Evolutionary conservation across 139 green algal genomes (phyloP).

Genomic region (Tetratostichococcus sp.): DNA sequence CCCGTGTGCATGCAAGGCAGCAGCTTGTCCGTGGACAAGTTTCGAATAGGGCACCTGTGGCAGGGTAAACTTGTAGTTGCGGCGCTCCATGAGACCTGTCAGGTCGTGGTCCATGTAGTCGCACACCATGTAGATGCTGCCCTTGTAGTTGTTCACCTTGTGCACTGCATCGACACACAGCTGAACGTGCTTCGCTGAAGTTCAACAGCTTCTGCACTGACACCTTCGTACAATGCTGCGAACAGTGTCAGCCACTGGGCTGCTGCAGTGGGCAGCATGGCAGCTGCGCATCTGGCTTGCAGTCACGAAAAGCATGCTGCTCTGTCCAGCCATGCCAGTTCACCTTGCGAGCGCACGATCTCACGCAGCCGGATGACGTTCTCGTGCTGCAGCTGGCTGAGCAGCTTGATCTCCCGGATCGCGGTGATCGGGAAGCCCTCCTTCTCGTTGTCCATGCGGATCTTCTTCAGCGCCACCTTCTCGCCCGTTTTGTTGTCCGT

Average conservation of each 20-base stretch:
- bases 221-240: too few species aligned
- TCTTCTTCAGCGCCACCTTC: slow-evolving; percentile 94
- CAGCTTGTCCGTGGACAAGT: too few species aligned
- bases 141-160: slow-evolving; percentile 83
- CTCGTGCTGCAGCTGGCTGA: slow-evolving; percentile 79
- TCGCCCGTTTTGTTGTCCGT: slow-evolving; percentile 36
- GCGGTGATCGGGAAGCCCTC: slow-evolving; percentile 99
- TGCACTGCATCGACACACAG: slow-evolving; percentile 62
- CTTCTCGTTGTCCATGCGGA: slow-evolving; percentile 98
- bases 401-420: slow-evolving; percentile 97
- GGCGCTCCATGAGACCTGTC: slow-evolving; percentile 84
- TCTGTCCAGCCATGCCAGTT: too few species aligned
- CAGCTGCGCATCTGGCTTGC: too few species aligned
- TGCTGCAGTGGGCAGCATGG: too few species aligned
- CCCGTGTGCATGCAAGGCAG: too few species aligned
- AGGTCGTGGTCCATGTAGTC: slow-evolving; percentile 99
- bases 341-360: slow-evolving; percentile 86
- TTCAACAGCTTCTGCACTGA: too few species aligned
- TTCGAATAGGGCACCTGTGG: slow-evolving; percentile 43
- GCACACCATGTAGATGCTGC: slow-evolving; percentile 99
- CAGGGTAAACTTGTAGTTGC: slow-evolving; percentile 59
- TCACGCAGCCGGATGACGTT: slow-evolving; percentile 96
- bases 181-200: too few species aligned
- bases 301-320: too few species aligned
- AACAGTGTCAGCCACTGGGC: too few species aligned